phyloP scores from a whole-genome alignment of 331 rosid genomes.

The Rhamnella rubrinervis region DNA sequence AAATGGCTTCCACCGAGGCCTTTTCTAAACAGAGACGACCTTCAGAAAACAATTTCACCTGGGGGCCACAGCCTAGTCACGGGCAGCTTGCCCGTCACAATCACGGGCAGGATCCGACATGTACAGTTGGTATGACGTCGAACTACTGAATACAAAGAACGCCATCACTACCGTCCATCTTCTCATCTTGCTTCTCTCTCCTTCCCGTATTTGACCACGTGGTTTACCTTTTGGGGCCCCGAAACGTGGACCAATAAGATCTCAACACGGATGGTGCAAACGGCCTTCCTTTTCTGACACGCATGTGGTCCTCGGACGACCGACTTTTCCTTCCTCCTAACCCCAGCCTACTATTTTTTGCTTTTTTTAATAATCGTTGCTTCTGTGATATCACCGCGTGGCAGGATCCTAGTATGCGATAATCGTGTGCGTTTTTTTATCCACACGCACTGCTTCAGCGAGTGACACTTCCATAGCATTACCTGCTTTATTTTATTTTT shows the following conservation, averaged over 20 bases:
- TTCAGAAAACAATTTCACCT: slow-evolving; percentile 21
- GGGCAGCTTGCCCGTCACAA: slow-evolving; percentile 76
- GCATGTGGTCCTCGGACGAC: slow-evolving; percentile 47
- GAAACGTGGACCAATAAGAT: slow-evolving; percentile 45
- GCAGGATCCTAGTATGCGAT: slow-evolving; percentile 38
- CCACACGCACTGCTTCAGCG: not conserved
- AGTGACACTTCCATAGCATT: not conserved
- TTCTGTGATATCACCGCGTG: slow-evolving; percentile 51
- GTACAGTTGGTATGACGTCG: slow-evolving; percentile 79
- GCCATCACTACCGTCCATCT: slow-evolving; percentile 46
- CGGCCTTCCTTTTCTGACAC: slow-evolving; percentile 54
- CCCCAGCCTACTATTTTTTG: not conserved
- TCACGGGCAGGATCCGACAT: slow-evolving; percentile 72
- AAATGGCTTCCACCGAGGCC: slow-evolving; percentile 22
- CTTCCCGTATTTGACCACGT: slow-evolving; percentile 38
- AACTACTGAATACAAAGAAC: slow-evolving; percentile 31
- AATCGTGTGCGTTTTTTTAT: slow-evolving; percentile 19
- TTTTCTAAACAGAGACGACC: slow-evolving; percentile 32
- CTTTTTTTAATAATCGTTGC: not conserved
- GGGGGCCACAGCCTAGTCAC: slow-evolving; percentile 63
- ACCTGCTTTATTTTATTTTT: not conserved
- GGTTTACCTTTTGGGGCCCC: not conserved
- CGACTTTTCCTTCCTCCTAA: slow-evolving; percentile 12
- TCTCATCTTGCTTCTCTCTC: not conserved
- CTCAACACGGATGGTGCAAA: slow-evolving; percentile 34